Conservation (phyloP, 176 grass and related monocot genomes). For the Oryza glumipatula region DNA sequence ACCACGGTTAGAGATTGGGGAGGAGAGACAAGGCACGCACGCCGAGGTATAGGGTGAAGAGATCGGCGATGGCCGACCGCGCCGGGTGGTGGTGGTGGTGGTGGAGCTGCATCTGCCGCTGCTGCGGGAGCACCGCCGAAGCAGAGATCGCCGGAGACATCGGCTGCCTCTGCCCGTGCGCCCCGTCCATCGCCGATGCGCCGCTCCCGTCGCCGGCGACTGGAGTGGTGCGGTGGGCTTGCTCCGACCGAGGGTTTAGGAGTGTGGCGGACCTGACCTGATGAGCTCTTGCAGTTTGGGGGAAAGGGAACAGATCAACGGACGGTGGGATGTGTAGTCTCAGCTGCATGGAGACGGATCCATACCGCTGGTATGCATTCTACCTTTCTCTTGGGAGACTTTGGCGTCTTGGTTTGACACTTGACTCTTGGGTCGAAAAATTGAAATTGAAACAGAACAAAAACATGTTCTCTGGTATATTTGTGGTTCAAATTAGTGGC, state of each 20-base stretch:
- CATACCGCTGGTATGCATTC: background rate
- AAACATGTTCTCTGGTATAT: background rate
- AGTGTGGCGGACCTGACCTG: background rate
- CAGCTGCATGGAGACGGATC: background rate
- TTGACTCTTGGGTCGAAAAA: background rate
- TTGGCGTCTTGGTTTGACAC: no score
- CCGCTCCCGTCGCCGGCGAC: constrained; percentile 30
- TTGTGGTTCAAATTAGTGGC: background rate
- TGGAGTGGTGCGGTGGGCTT: constrained; percentile 2
- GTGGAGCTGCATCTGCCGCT: constrained; percentile 63
- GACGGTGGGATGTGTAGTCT: constrained; percentile 19
- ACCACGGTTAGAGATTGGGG: background rate
- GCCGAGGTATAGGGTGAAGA: constrained; percentile 95
- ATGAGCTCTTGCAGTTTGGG: background rate
- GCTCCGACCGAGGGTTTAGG: constrained; percentile 38
- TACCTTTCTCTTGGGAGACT: background rate
- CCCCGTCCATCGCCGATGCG: constrained; percentile 42
- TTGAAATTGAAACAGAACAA: background rate
- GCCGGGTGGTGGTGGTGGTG: constrained; percentile 79
- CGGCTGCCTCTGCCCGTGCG: constrained; percentile 55
- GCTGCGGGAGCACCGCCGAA: constrained; percentile 38
- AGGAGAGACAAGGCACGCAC: constrained; percentile 43
- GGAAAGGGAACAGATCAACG: background rate
- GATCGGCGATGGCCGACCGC: constrained; percentile 71
- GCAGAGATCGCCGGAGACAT: constrained; percentile 47